These are phyloP conservation scores for Breviolum minutum DNA, from an alignment of 73 alveolate genomes.

Conservation along the genomic window DNA sequence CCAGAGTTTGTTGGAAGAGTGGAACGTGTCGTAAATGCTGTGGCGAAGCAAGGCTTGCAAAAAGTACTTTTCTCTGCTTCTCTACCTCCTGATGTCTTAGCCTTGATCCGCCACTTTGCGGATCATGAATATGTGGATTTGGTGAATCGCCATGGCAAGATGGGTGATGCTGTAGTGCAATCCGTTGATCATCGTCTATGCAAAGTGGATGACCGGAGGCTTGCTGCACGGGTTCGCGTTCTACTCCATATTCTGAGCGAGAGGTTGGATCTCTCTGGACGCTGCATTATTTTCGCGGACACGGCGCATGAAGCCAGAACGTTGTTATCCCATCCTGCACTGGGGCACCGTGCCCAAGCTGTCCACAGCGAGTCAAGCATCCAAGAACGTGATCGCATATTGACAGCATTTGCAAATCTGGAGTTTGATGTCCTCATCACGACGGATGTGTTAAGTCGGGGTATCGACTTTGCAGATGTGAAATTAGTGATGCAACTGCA, in stretches of 20 bases:
- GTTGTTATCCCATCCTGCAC: conserved; percentile 57
- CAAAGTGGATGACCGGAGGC: conserved; percentile 64
- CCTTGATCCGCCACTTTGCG: conserved; percentile 39
- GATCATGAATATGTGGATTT: conserved; percentile 72
- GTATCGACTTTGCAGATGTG: conserved; percentile 77
- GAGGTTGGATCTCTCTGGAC: conserved; percentile 55
- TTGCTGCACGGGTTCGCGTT: conserved; percentile 42
- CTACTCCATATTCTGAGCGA: conserved; percentile 69
- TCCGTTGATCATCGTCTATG: conserved; percentile 80
- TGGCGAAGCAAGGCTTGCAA: conserved; percentile 87
- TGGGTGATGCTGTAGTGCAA: conserved; percentile 81
- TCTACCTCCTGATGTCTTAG: conserved; percentile 39
- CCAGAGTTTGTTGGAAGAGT: conserved; percentile 72
- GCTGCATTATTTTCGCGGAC: conserved; percentile 81
- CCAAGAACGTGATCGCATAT: conserved; percentile 32
- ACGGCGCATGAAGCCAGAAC: conserved; percentile 60
- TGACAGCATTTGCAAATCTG: conserved; percentile 57
- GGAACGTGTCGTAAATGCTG: conserved; percentile 63
- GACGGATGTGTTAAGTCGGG: conserved; percentile 64
- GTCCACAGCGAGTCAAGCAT: conserved; percentile 15
- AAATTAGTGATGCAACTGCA: conserved; percentile 59
- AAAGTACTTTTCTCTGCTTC: conserved; percentile 68
- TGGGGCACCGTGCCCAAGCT: conserved; percentile 59
- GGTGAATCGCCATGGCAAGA: conserved; percentile 68
- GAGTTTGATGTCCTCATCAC: conserved; percentile 76